Base-by-base conservation (phyloP, 2,329 filamentous ascomycete species). In the Fusarium acutatum region DNA sequence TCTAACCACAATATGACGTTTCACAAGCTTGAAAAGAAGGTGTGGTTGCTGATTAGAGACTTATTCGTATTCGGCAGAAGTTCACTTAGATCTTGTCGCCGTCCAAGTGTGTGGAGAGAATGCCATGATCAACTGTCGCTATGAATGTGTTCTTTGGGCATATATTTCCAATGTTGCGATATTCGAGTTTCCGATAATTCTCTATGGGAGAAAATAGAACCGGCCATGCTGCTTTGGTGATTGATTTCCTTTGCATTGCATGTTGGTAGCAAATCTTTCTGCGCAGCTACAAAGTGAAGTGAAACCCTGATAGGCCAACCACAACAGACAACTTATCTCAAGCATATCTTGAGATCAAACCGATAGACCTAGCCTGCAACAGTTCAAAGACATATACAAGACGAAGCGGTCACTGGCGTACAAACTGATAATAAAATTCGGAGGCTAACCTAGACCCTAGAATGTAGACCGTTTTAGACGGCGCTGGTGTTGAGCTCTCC, bases 61-160 rank as follows among this genome's bases (percentile, higher is more conserved):
- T 72, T 75, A 74, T 75, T 77, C 69, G 76, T 77, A 75, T 77
- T 78, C 76, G 75, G 62, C 34, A 59, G 11, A 2, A 18, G 17
- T 26, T 35, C 24, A 41, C 22, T 26, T 15, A n/a, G 20, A 17
- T 38, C 41, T 64, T 24, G 15, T 15, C 24, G 14, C 22, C 37
- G 28, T 32, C 65, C 46, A 67, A 52, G 46, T 56, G 26, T 24
- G 32, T 68, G 43, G 41, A 61, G 58, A 49, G 20, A 54, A 35
- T 38, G 34, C 11, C 22, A 58, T 38, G 22, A 32, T 53, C 46
- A n/a, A 22, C 12, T 35, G 52, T 15, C 14, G 11, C 43, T 14
- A 24, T 49, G 14, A 28, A 17, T 26, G 13, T 30, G 12, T 37
- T 34, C 6, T 58, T 20, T 37, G 18, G 22, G 17, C n/a, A 52